Percentiles rank a stretch among this genome's conserved stretches.
Evolutionary conservation across 176 grass and related monocot species (phyloP).

Genomic region (Elymus sibiricus): DNA sequence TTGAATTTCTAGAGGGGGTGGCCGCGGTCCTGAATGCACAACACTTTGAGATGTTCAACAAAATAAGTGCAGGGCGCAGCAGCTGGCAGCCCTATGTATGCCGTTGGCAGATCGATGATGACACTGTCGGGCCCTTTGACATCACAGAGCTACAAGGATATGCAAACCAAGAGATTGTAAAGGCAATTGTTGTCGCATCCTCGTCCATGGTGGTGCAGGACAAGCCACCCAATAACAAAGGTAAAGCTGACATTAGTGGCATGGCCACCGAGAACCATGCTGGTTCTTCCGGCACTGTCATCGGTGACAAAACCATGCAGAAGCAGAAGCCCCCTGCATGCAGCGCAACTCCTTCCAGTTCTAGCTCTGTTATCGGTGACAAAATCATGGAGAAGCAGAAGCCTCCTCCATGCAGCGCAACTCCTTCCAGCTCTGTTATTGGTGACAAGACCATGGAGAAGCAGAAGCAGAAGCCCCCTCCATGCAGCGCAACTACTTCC

Average conservation of each 20-base stretch:
- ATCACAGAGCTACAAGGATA: constrained; percentile 53
- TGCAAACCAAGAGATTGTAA: constrained; percentile 51
- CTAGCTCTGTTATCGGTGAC: no score
- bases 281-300: neutral
- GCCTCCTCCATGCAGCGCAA: no score
- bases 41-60: constrained; percentile 53
- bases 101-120: constrained; percentile 33
- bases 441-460: no score
- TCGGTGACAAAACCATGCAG: no score
- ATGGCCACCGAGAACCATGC: neutral
- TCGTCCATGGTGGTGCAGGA: constrained; percentile 26
- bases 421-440: no score
- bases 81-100: constrained; percentile 46
- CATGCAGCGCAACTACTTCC: no score
- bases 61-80: neutral
- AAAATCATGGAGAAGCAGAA: no score
- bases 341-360: neutral
- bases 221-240: constrained; percentile 18
- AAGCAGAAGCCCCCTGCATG: neutral
- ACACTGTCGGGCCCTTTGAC: constrained; percentile 47
- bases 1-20: constrained; percentile 59
- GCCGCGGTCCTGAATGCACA: constrained; percentile 44
- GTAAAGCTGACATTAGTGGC: neutral
- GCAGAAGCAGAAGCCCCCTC: no score
- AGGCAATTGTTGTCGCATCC: constrained; percentile 10